Base-by-base conservation (phyloP, 148 eudicot species). In the Heliosperma pusillum region DNA sequence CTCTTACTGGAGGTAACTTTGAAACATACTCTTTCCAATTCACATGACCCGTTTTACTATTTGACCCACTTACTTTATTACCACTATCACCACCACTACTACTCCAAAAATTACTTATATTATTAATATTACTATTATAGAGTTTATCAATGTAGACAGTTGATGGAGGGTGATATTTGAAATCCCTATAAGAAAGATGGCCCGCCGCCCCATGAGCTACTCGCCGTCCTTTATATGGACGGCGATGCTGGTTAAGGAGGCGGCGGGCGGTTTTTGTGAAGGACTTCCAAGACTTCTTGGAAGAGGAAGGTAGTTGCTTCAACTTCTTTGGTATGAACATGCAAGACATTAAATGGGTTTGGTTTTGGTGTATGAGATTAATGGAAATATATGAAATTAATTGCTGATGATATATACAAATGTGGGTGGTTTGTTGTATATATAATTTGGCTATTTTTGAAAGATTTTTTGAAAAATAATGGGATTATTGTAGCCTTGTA, bases 261-360 rank as follows among this genome's bases (percentile, higher is more conserved):
- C 70, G 79, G 21, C 40, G 76, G 56, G 79, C 71, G 63, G 76
- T 24, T 26, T 10, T 74, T 10, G 73, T 76, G 80, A 89, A 75
- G 81, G 87, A 83, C 57, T 78, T 83, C 87, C 90, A 90, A 78
- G 85, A 88, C 73, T 84, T 87, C 68, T 75, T 87, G 61, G 88
- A 80, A 45, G 79, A 70, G 17, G 76, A 80, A 80, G 86, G 85
- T 20, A 66, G 36, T 21, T 70, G 50, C 17, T 80, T 70, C 67
- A 87, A 85, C 85, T 87, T 88, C 71, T 88, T 88, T 8, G 68
- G 80, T 2, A 85, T 52, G 47, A 66, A 70, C 61, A 83, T 81
- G 76, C 79, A 84, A 80, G 89, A 86, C 90, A 87, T 89, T 62
- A 71, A 45, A 6, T 6, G 6, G 21, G 13, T 30, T 36, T 16